A percentile compares a stretch with the other conserved stretches of the same genome.
Evolutionary conservation across 805 yeast genomes (phyloP).

Genomic region (Saccharomycopsis fibuligera): DNA sequence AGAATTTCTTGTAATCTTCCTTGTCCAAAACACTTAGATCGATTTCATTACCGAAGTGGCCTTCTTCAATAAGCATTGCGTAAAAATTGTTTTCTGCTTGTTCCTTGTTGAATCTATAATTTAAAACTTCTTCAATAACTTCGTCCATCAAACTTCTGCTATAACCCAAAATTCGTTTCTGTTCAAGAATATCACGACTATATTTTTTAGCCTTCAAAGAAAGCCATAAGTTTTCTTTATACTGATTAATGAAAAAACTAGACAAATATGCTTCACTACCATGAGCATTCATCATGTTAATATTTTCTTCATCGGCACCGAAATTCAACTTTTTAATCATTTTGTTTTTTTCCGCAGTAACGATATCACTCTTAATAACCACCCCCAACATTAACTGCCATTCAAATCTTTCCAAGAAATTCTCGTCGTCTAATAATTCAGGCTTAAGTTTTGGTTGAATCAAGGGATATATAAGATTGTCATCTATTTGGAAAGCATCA

Average conservation of each 20-base stretch:
- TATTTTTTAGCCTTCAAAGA: constrained; percentile 78
- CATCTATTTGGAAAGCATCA: constrained; percentile 44
- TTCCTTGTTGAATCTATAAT: constrained; percentile 37
- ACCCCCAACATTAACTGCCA: constrained; percentile 94
- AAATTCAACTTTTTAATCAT: constrained; percentile 33
- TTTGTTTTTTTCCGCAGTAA: constrained; percentile 80
- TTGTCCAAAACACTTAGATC: neutral
- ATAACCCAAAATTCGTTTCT: constrained; percentile 58
- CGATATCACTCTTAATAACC: constrained; percentile 92
- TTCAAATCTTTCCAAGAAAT: constrained; percentile 70
- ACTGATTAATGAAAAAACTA: constrained; percentile 23
- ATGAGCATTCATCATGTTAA: constrained; percentile 13
- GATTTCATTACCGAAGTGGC: neutral
- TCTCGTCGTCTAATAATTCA: constrained; percentile 28
- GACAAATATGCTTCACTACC: constrained; percentile 14
- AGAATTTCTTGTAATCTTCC: constrained; percentile 3
- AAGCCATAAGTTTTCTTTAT: constrained; percentile 76
- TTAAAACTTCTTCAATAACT: constrained; percentile 59
- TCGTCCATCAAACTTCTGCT: constrained; percentile 68
- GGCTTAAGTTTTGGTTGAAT: constrained; percentile 21
- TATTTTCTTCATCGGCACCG: constrained; percentile 11
- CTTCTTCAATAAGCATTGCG: constrained; percentile 1
- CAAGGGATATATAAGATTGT: constrained; percentile 25
- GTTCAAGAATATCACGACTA: constrained; percentile 77
- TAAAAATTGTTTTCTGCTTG: constrained; percentile 10